phyloP scores from a whole-genome alignment of 108 stramenopile genomes.

The Cyclotella kingstonii region DNA sequence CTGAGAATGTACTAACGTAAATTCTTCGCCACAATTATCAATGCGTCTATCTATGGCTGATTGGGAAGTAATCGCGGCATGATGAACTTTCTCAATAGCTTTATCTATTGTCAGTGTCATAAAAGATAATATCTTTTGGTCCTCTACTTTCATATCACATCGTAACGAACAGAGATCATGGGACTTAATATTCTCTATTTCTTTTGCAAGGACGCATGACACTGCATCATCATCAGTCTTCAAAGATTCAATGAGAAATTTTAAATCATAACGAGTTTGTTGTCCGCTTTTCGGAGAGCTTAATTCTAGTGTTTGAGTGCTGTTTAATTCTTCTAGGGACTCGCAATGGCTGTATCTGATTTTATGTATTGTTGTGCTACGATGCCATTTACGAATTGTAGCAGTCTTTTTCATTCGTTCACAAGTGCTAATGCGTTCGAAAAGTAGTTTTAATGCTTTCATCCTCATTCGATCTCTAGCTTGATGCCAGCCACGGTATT shows the following conservation, averaged over 20 bases:
- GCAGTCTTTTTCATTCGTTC: constrained; percentile 1
- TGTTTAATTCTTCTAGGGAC: not conserved
- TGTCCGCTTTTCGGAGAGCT: not conserved
- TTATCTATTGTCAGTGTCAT: constrained; percentile 9
- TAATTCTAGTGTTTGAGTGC: not conserved
- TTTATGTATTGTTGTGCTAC: constrained; percentile 27
- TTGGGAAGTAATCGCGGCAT: constrained; percentile 10
- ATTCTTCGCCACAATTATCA: constrained; percentile 16
- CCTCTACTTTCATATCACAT: constrained; percentile 15
- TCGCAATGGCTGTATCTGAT: constrained; percentile 6
- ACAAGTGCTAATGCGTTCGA: constrained; percentile 8
- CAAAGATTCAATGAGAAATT: constrained; percentile 27
- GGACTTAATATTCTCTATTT: constrained; percentile 29
- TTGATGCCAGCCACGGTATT: constrained; percentile 22
- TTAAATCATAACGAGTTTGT: constrained; percentile 1
- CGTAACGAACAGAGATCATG: constrained; percentile 30
- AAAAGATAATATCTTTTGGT: constrained; percentile 15
- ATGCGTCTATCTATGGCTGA: constrained; percentile 14
- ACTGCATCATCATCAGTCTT: constrained; percentile 39
- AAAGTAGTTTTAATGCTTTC: constrained; percentile 30
- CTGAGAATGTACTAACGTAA: constrained; percentile 14
- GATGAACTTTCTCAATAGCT: constrained; percentile 15
- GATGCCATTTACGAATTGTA: constrained; percentile 49
- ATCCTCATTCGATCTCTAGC: constrained; percentile 28
- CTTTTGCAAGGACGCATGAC: constrained; percentile 34